phyloP scores from a whole-genome alignment of 768 basidiomycete species.

The Ramaria rubella region DNA sequence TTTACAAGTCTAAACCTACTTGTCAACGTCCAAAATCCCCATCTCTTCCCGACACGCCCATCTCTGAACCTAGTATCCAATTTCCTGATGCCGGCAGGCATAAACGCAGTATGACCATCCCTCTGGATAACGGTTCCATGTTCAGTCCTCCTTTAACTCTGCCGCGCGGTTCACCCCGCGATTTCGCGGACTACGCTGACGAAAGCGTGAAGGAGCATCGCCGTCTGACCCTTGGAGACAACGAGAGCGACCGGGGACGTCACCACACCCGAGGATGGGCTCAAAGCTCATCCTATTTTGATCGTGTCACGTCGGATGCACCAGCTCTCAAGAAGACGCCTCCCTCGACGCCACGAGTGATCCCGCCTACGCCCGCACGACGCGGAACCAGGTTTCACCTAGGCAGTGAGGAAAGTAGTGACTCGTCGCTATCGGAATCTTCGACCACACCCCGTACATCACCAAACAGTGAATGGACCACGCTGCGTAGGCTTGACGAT shows the following conservation, averaged over 20 bases:
- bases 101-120: not conserved
- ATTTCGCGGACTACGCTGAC: not conserved
- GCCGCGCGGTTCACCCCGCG: not conserved
- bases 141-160: not conserved
- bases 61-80: constrained; percentile 18
- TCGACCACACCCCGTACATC: not conserved
- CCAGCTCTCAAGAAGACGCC: not conserved
- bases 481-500: constrained; percentile 1
- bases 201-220: not conserved
- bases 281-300: not conserved
- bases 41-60: not conserved
- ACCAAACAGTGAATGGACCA: not conserved
- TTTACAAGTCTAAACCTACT: not conserved
- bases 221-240: not conserved
- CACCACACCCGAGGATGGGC: not conserved
- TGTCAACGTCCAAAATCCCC: not conserved
- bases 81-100: not conserved
- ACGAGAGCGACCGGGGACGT: not conserved
- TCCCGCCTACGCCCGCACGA: constrained; percentile 1
- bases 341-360: not conserved
- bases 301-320: not conserved
- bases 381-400: not conserved
- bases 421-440: not conserved
- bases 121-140: not conserved
- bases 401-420: not conserved